Evolutionary conservation across 352 stramenopile species (phyloP), one percentile per base, ranked within the genome.

Genomic region (Pseudoperonospora humuli): DNA sequence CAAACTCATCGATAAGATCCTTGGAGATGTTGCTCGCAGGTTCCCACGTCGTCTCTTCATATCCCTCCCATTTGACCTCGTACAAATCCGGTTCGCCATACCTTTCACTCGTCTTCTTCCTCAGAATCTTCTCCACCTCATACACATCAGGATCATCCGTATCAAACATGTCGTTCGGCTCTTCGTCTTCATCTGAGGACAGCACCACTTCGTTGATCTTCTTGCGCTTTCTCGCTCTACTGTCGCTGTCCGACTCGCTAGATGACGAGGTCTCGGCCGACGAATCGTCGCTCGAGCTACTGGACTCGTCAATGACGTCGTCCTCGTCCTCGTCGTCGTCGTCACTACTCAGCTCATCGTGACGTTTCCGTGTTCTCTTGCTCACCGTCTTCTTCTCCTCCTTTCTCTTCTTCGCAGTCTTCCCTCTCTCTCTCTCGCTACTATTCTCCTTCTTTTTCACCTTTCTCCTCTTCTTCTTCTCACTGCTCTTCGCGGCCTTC

Each of bases 41-140:
- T 37, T 90, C 77, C 77, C 77, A 90, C 52, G 77, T 83, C 9
- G 75, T 65, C 48, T 87, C 77, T 1, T 86, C 66, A 49, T 90
- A 90, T 20, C 75, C 77, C 36, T 85, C 73, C 77, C 77, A 90
- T 46, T 87, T 87, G 47, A 90, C 84, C 24, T 85, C 54, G 46
- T 90, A 90, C 69, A 75, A 36, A 31, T 87, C 77, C 1, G 55
- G 42, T 8, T 86, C 64, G 8, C 77, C 75, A 31, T 74, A 85
- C 10, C 19, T 45, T 14, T 58, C 41, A 1, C 65, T 70, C 2
- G 50, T 43, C 24, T 67, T 69, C 56, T 86, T 87, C 19, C 76
- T 50, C 13, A 87, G 40, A 34, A 90, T 84, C 13, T 50, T 63
- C 48, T 90, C 77, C 33, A 90, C 77, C 35, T 90, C 77, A 55